A percentile compares a stretch with the other conserved stretches of the same genome.
phyloP scores from a whole-genome alignment of 2,329 filamentous ascomycete species.

The Aspergillus proliferans region DNA sequence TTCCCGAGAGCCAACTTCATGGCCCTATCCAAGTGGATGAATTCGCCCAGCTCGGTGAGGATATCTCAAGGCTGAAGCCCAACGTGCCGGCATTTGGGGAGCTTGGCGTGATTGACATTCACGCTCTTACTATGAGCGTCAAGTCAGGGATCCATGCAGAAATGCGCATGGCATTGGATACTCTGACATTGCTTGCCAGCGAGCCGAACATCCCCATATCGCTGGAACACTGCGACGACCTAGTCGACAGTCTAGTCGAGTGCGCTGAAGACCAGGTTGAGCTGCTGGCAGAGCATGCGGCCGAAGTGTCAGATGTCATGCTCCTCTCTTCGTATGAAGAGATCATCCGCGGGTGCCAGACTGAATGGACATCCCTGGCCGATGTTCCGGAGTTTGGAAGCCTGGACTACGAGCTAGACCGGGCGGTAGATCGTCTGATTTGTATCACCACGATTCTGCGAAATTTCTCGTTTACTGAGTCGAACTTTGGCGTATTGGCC shows the following conservation, averaged over 20 bases:
- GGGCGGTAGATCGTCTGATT: constrained; percentile 77
- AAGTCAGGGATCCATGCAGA: constrained; percentile 86
- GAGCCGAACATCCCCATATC: constrained; percentile 59
- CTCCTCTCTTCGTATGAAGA: constrained; percentile 82
- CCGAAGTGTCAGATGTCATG: constrained; percentile 80
- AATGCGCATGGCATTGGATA: constrained; percentile 83
- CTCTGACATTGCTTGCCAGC: constrained; percentile 65
- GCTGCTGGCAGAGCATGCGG: constrained; percentile 72
- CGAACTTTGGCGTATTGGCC: constrained; percentile 69
- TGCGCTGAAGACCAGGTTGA: constrained; percentile 87
- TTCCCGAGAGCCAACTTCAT: constrained; percentile 51
- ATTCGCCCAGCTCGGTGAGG: constrained; percentile 57
- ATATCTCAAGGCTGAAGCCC: constrained; percentile 64
- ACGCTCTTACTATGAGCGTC: constrained; percentile 79
- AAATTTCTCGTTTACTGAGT: constrained; percentile 80
- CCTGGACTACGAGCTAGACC: constrained; percentile 72
- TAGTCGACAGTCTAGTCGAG: constrained; percentile 81
- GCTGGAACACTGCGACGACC: constrained; percentile 72
- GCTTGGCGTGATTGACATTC: constrained; percentile 81
- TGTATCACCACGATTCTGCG: constrained; percentile 88
- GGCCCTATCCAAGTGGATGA: constrained; percentile 68
- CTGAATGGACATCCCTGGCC: constrained; percentile 66
- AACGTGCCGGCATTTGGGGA: constrained; percentile 69
- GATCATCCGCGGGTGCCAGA: constrained; percentile 67
- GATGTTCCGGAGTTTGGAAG: constrained; percentile 70